Conservation (phyloP, 306 rosid genomes). For the Cucurbita moschata region DNA sequence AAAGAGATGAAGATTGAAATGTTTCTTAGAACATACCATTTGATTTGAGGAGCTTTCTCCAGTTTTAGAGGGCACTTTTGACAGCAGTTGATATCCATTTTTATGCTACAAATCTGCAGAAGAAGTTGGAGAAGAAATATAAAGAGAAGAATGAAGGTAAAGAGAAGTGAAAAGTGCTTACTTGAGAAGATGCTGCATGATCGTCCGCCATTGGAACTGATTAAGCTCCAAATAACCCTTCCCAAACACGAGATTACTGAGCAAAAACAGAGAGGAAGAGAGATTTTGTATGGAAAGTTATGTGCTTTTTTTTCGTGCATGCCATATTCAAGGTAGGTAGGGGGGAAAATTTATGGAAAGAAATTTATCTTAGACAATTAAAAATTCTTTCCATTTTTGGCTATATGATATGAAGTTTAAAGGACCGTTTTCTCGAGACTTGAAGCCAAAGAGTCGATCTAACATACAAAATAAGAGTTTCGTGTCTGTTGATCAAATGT, state of each 20-base stretch:
- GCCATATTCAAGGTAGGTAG: neutral
- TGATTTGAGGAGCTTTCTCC: neutral
- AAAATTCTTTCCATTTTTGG: too few relatives aligned
- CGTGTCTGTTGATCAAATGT: too few relatives aligned
- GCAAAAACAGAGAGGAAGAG: neutral
- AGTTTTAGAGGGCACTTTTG: neutral
- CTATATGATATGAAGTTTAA: too few relatives aligned
- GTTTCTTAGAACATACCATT: neutral
- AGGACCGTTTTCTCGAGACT: too few relatives aligned
- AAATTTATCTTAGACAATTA: neutral
- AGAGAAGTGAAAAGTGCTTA: neutral
- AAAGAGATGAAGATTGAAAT: neutral
- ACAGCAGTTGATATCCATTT: conserved; percentile 8
- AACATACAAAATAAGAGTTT: too few relatives aligned
- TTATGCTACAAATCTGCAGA: conserved; percentile 4
- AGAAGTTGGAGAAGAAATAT: neutral
- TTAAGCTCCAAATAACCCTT: neutral
- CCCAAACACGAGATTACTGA: neutral
- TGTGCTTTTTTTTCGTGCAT: neutral
- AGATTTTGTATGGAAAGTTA: neutral
- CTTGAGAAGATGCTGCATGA: neutral
- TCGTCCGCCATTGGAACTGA: neutral
- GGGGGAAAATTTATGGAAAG: neutral
- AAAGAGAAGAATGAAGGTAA: neutral
- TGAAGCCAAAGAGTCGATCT: too few relatives aligned